These are phyloP conservation scores for Zymoseptoria crescenta DNA, from an alignment of 2,329 filamentous ascomycete species.

Conservation along the genomic window DNA sequence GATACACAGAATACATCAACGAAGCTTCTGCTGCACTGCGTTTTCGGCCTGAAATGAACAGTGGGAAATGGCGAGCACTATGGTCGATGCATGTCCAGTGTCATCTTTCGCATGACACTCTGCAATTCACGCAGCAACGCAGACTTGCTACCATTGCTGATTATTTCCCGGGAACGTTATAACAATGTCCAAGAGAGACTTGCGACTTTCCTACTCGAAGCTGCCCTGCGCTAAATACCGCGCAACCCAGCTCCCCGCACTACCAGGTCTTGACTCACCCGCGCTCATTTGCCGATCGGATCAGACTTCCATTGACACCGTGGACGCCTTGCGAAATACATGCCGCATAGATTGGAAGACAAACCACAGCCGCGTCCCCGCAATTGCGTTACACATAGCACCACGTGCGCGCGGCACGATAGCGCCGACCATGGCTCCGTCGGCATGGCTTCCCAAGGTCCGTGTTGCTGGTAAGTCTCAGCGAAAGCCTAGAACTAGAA, in stretches of 20 bases:
- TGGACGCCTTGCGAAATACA: not conserved
- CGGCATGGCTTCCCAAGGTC: constrained; percentile 19
- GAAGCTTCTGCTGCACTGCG: not conserved
- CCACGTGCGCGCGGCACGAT: not conserved
- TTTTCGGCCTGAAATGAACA: not conserved
- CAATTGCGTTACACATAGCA: not conserved
- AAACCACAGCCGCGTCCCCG: too few relatives aligned
- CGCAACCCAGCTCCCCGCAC: not conserved
- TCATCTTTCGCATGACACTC: not conserved
- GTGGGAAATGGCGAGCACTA: not conserved
- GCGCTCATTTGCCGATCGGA: not conserved
- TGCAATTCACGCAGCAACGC: not conserved
- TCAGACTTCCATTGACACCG: not conserved
- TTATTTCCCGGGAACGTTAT: not conserved
- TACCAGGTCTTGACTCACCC: not conserved
- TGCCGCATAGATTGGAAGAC: not conserved
- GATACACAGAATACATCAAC: not conserved
- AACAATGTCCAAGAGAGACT: too few relatives aligned
- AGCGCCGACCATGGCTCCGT: not conserved
- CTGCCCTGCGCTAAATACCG: not conserved
- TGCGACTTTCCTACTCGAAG: not conserved
- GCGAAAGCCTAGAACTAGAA: not conserved
- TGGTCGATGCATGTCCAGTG: not conserved
- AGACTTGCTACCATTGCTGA: not conserved
- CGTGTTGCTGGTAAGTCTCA: constrained; percentile 16